Evolutionary conservation across 176 grass and related monocot species (phyloP), one percentile per base, ranked within the genome.

Genomic region (Oryza australiensis): DNA sequence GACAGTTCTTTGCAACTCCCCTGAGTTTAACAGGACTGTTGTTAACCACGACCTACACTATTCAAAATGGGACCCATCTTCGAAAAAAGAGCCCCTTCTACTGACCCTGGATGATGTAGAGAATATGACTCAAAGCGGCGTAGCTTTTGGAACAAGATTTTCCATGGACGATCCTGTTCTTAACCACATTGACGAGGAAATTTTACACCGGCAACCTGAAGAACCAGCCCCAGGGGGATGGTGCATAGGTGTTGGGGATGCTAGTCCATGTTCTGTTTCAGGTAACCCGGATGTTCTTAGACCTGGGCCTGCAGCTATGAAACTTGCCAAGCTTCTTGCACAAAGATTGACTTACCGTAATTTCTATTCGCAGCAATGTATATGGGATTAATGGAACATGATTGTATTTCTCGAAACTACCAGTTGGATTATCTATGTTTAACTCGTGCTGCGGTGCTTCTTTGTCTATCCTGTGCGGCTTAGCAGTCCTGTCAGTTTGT

Each of bases 1-100:
- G 38, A 98, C 96, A 35, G 84, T 98, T 68, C 82, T 95, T 55
- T 98, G 96, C 76, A 98, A 98, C 38, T 93, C 93, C 29, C 93
- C 79, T 6, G 85, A 79, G 70, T 98, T 95, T 68, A 98, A 90
- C 43, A 86, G 64, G 81, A 98, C 90, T 49, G 85, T 93, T 48
- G 86, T 95, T 82, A 98, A 98, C 64, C 60, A 98, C 23, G 70
- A 93, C 70, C 87, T 98, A 68, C 96, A 88, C 82, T 91, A 90
- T 76, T 83, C 79, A 46, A 85, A 74, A 33, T 74, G 69, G 67
- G 87, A 81, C 29, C 53, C 45, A 34, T 12, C 65, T 29, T 77
- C 74, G 32, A 84, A 83, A 76, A 90, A 87, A 6, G 88, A 94
- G 80, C 80, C 83, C 10, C 81, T 49, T n/a, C 45, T 85, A 38